Conservation (phyloP, 2,329 filamentous ascomycete genomes). For the Colletotrichum lupini region DNA sequence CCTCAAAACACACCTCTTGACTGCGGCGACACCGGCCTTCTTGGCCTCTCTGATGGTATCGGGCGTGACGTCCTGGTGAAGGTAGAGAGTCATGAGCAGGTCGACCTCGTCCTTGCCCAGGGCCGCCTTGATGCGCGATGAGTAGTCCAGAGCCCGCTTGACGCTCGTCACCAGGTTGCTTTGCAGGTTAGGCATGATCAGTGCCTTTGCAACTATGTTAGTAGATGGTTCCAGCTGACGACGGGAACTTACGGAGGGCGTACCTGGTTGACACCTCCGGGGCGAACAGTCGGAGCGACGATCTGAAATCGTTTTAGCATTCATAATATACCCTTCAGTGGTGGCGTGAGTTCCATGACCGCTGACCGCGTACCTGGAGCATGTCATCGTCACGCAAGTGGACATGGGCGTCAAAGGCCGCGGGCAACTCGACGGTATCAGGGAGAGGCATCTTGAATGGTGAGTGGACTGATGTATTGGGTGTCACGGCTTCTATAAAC, state of each 20-base stretch:
- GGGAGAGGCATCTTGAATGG: conserved; percentile 29
- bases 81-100: conserved; percentile 80
- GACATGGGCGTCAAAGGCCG: conserved; percentile 76
- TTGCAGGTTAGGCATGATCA: conserved; percentile 70
- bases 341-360: no score
- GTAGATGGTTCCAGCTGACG: background rate
- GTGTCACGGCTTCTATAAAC: background rate
- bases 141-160: conserved; percentile 73
- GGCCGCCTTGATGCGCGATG: conserved; percentile 67
- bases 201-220: background rate
- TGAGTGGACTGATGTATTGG: background rate
- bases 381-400: conserved; percentile 76
- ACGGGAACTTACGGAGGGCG: background rate
- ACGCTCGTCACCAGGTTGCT: conserved; percentile 71
- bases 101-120: conserved; percentile 55
- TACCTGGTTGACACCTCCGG: conserved; percentile 70
- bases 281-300: conserved; percentile 61
- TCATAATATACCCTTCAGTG: no score
- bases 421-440: conserved; percentile 62
- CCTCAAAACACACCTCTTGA: conserved; percentile 59
- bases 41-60: conserved; percentile 79
- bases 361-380: conserved; percentile 54
- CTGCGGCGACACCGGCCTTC: conserved; percentile 75
- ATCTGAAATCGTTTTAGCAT: conserved; percentile 37
- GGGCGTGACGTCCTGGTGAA: conserved; percentile 72